These are phyloP conservation scores for Naganishia randhawae DNA, from an alignment of 768 basidiomycete species.

Conservation along the genomic window DNA sequence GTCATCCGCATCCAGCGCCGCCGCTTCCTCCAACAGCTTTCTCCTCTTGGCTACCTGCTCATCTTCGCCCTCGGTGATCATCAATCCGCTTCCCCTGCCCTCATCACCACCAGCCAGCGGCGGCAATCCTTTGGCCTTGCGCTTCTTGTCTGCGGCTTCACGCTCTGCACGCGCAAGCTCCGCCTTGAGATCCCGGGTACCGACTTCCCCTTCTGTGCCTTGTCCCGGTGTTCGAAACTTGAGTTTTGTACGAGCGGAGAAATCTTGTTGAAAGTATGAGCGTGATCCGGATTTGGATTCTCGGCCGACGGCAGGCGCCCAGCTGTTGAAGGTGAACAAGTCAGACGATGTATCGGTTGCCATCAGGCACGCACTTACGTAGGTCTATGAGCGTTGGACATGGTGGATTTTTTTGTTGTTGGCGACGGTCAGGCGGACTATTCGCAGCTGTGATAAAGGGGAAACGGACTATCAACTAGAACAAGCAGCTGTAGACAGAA, in stretches of 20 bases:
- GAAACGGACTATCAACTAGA: neutral
- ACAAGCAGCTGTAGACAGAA: too few relatives aligned
- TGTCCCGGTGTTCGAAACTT: slow-evolving; percentile 97
- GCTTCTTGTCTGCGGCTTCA: slow-evolving; percentile 82
- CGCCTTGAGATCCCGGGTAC: slow-evolving; percentile 70
- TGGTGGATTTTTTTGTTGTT: slow-evolving; percentile 20
- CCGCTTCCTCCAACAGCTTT: slow-evolving; percentile 78
- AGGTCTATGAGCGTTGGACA: slow-evolving; percentile 51
- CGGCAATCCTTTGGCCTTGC: slow-evolving; percentile 76
- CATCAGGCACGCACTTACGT: slow-evolving; percentile 24
- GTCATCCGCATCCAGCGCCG: slow-evolving; percentile 86
- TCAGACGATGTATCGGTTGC: neutral
- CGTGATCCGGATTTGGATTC: slow-evolving; percentile 88
- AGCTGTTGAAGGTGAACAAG: slow-evolving; percentile 57
- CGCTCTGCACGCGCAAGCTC: slow-evolving; percentile 81
- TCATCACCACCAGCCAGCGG: slow-evolving; percentile 52
- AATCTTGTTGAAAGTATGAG: slow-evolving; percentile 86
- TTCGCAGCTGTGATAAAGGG: too few relatives aligned
- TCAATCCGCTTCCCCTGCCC: slow-evolving; percentile 41
- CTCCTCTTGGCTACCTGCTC: slow-evolving; percentile 49
- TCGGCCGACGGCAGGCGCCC: slow-evolving; percentile 91
- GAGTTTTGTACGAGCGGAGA: slow-evolving; percentile 93
- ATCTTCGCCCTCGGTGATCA: slow-evolving; percentile 22
- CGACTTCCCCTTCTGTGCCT: slow-evolving; percentile 71
- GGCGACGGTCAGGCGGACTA: too few relatives aligned